Percentiles rank a stretch among this genome's conserved stretches.
phyloP scores from a whole-genome alignment of 441 rosid species.

The Brassica balearica region DNA sequence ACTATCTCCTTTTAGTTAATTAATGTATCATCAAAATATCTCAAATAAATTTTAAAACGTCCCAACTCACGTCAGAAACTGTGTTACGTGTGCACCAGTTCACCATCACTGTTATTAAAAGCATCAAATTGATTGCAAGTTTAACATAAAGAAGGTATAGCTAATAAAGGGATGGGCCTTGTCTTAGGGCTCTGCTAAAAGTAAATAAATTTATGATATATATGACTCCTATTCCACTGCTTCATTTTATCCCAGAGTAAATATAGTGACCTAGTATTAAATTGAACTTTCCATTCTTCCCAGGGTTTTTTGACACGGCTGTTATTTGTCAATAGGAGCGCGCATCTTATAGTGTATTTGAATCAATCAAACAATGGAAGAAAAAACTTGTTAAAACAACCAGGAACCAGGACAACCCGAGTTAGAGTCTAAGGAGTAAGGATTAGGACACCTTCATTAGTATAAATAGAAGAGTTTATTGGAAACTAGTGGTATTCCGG shows the following conservation, averaged over 20 bases:
- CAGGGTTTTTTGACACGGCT: background rate
- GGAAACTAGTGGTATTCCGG: no score
- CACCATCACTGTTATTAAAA: background rate
- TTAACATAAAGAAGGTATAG: background rate
- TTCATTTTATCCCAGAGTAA: background rate
- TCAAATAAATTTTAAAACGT: conserved; percentile 11
- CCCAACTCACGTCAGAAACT: conserved; percentile 8
- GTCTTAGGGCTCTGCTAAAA: background rate
- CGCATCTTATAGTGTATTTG: background rate
- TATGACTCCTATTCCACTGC: background rate
- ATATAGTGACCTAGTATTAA: background rate
- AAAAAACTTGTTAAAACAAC: background rate
- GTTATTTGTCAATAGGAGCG: background rate
- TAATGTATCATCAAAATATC: conserved; percentile 3
- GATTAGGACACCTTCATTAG: no score
- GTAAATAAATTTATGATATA: background rate
- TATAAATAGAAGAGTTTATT: no score
- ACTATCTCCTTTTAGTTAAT: background rate
- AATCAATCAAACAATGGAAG: background rate
- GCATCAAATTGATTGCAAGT: background rate
- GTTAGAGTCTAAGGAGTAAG: background rate
- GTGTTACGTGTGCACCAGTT: conserved; percentile 7
- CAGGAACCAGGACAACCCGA: background rate
- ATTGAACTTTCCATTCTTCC: background rate
- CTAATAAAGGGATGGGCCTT: background rate